phyloP scores from a whole-genome alignment of 176 grass and related monocot species.

The Dactylis glomerata region DNA sequence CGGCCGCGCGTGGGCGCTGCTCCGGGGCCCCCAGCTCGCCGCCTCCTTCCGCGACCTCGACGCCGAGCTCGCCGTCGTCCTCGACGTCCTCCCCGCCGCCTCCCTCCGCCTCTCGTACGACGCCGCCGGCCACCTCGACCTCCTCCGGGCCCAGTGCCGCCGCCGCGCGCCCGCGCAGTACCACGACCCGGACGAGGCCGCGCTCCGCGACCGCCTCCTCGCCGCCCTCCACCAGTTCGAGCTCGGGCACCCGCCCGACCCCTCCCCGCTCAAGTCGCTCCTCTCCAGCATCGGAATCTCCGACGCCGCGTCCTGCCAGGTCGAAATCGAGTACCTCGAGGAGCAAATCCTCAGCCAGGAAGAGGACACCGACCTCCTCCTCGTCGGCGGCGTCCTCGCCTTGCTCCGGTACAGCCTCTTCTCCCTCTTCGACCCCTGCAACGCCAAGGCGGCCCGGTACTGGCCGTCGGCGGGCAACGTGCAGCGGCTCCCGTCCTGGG shows the following conservation, averaged over 20 bases:
- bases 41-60: slow-evolving; percentile 77
- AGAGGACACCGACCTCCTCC: slow-evolving; percentile 66
- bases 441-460: slow-evolving; percentile 15
- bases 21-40: slow-evolving; percentile 48
- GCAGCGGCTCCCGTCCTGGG: slow-evolving; percentile 52
- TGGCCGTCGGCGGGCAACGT: slow-evolving; percentile 29
- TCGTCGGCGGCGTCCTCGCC: slow-evolving; percentile 63
- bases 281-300: slow-evolving; percentile 57
- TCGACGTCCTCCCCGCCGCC: slow-evolving; percentile 72
- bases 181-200: slow-evolving; percentile 55
- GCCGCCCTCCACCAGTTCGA: slow-evolving; percentile 49
- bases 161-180: slow-evolving; percentile 34
- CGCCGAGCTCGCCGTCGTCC: slow-evolving; percentile 72
- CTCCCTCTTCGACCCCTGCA: slow-evolving; percentile 56
- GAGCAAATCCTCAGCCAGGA: slow-evolving; percentile 77
- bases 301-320: slow-evolving; percentile 37
- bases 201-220: slow-evolving; percentile 46
- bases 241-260: slow-evolving; percentile 41
- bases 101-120: slow-evolving; percentile 55
- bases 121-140: slow-evolving; percentile 47
- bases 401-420: slow-evolving; percentile 78
- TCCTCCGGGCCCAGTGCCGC: slow-evolving; percentile 51
- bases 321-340: slow-evolving; percentile 87
- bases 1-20: slow-evolving; percentile 66
- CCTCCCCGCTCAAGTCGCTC: slow-evolving; percentile 35